Base-by-base conservation (phyloP, 2,329 filamentous ascomycete genomes). In the Dothideomycetes sp. region DNA sequence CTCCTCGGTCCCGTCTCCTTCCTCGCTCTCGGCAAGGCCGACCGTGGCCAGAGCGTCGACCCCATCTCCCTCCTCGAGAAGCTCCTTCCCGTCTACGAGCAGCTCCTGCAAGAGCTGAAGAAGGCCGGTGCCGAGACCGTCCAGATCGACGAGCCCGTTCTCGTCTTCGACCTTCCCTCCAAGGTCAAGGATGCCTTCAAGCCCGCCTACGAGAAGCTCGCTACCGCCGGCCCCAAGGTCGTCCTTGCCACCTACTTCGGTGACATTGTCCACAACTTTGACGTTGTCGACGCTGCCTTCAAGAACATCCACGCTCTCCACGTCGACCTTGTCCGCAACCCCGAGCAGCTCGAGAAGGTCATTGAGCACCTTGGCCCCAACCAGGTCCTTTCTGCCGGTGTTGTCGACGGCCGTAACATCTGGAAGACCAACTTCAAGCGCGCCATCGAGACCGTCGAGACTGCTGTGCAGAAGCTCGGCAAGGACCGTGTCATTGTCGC, bases 371-470 rank as follows among this genome's bases (percentile, higher is more conserved):
- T 98, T 50, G 87, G 86, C 63, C 68, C 85, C 62, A 86, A 87
- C 64, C 93, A 94, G 62, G 68, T 87, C 53, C 81, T 98, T 51
- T 98, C 91, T 51, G 83, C 80, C 50, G 91, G 91, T 85, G 84
- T 98, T 55, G 91, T 98, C 52, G 88, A 98, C 57, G 91, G 91
- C 58, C 87, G 91, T 59, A 98, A 98, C 78, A 96, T 98, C 75
- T 98, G 91, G 91, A 98, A 98, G 84, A 95, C 87, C 70, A 94
- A 96, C 81, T 83, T 95, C 72, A 84, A 94, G 78, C 79, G 78
- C 57, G 87, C 91, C 59, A 93, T 98, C 50, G 88, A 91, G 73
- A 77, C 72, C 49, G 82, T 91, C 46, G 86, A 96, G 78, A 72
- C 77, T 45, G 91, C 89, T 49, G 72, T 96, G 57, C 85, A 95